A percentile compares a stretch with the other conserved stretches of the same genome.
Conservation (phyloP, 2,329 filamentous ascomycete genomes). For the Nigrospora oryzae region DNA sequence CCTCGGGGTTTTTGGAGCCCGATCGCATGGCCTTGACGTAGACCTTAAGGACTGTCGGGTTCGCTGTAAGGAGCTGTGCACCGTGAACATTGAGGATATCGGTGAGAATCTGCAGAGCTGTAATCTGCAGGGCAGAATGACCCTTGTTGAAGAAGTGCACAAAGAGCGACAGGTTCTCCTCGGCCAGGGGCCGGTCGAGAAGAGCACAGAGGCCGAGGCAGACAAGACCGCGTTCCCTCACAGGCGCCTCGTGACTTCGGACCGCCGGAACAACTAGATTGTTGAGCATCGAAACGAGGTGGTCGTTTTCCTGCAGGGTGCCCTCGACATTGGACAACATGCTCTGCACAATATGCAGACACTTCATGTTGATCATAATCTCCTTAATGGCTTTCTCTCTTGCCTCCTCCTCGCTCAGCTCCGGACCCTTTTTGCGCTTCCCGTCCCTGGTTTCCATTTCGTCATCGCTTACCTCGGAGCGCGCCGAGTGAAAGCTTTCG, state of each 20-base stretch:
- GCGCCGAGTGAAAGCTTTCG: constrained; percentile 90
- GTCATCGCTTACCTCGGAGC: constrained; percentile 70
- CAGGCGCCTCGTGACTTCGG: constrained; percentile 82
- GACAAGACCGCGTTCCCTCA: constrained; percentile 81
- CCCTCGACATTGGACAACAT: constrained; percentile 92
- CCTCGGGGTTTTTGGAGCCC: constrained; percentile 57
- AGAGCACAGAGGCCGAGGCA: constrained; percentile 88
- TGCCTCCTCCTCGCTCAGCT: constrained; percentile 55
- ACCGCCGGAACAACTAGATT: constrained; percentile 94
- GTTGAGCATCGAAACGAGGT: constrained; percentile 96
- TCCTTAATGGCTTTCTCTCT: constrained; percentile 73
- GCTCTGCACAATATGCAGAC: constrained; percentile 92
- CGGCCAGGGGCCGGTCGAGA: constrained; percentile 81
- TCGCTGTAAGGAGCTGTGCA: constrained; percentile 60
- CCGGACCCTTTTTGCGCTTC: constrained; percentile 30
- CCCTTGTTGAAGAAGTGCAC: constrained; percentile 95
- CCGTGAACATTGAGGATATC: constrained; percentile 90
- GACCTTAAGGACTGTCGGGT: constrained; percentile 70
- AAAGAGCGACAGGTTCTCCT: constrained; percentile 87
- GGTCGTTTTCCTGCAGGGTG: constrained; percentile 78
- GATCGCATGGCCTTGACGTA: constrained; percentile 75
- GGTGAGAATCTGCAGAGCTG: constrained; percentile 81
- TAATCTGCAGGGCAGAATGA: constrained; percentile 81
- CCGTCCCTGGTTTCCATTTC: constrained; percentile 42
- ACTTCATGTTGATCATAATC: constrained; percentile 97